phyloP scores from a whole-genome alignment of 2,329 filamentous ascomycete genomes.

The Pochonia chlamydosporia region DNA sequence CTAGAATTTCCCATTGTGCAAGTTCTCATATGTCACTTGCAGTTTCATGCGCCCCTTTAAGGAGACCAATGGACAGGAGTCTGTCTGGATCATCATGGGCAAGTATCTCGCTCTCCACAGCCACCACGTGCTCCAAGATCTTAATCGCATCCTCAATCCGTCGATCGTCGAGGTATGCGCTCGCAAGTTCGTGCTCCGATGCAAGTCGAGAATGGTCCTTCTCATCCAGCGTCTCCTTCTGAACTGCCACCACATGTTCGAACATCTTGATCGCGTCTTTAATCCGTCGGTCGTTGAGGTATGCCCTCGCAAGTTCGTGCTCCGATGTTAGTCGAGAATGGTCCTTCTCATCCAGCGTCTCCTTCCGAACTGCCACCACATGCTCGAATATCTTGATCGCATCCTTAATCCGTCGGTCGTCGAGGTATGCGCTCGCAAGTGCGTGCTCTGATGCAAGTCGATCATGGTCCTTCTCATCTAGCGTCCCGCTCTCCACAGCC shows the following conservation, averaged over 20 bases:
- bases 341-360: neutral
- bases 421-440: conserved; percentile 3
- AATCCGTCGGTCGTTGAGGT: neutral
- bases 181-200: conserved; percentile 4
- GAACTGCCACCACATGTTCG: too few species aligned
- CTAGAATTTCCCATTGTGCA: too few species aligned
- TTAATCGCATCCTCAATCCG: neutral
- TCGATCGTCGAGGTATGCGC: conserved; percentile 1
- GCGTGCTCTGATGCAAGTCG: too few species aligned
- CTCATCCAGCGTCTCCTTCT: too few species aligned
- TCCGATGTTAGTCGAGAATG: conserved; percentile 1
- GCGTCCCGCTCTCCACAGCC: too few species aligned
- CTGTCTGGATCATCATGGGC: neutral
- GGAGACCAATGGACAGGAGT: neutral
- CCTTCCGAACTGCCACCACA: neutral
- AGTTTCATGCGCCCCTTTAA: neutral
- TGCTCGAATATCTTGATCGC: conserved; percentile 5
- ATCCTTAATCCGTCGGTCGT: neutral
- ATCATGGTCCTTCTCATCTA: too few species aligned
- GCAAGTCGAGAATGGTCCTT: too few species aligned
- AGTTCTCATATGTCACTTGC: neutral
- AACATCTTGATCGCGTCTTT: conserved; percentile 1
- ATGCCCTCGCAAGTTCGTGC: conserved; percentile 3
- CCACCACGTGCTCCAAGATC: conserved; percentile 1
- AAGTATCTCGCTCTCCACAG: neutral